Percentiles rank a stretch among this genome's conserved stretches.
These are phyloP conservation scores for Russula dissimulans DNA, from an alignment of 768 basidiomycete genomes.

Conservation along the genomic window DNA sequence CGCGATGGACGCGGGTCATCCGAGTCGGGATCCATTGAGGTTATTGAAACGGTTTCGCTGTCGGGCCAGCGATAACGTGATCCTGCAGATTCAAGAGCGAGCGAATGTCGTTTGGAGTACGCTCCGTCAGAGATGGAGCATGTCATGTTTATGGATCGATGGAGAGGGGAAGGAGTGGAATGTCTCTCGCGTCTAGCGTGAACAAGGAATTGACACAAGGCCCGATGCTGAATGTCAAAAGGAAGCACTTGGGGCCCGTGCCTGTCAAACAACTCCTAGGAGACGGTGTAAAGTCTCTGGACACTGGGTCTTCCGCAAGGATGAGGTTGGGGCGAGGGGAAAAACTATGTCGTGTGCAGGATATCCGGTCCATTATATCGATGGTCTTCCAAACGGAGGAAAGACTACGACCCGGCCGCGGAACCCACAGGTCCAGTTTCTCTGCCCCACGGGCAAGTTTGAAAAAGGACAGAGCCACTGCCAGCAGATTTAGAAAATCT, in stretches of 20 bases:
- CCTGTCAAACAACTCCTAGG: background rate
- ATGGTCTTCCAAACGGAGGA: background rate
- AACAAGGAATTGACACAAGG: background rate
- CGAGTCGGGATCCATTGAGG: background rate
- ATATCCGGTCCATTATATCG: background rate
- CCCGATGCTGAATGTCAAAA: background rate
- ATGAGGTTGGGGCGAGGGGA: background rate
- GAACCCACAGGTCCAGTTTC: no score
- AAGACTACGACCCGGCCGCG: background rate
- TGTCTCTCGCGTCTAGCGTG: background rate
- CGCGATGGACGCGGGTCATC: slow-evolving; percentile 23
- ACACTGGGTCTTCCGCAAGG: background rate
- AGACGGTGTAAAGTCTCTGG: background rate
- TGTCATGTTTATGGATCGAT: background rate
- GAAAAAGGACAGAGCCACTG: background rate
- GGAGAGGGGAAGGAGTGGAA: background rate
- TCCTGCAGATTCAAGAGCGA: background rate
- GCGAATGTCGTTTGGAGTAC: background rate
- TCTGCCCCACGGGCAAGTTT: background rate
- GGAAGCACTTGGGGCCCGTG: background rate
- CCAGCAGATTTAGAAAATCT: background rate
- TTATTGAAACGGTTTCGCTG: background rate
- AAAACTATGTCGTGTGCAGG: background rate
- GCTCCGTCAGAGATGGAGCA: background rate
- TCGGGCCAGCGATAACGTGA: background rate